Evolutionary conservation across 169 alveolate genomes (phyloP), one percentile per base, ranked within the genome.

Genomic region (Babesia divergens): DNA sequence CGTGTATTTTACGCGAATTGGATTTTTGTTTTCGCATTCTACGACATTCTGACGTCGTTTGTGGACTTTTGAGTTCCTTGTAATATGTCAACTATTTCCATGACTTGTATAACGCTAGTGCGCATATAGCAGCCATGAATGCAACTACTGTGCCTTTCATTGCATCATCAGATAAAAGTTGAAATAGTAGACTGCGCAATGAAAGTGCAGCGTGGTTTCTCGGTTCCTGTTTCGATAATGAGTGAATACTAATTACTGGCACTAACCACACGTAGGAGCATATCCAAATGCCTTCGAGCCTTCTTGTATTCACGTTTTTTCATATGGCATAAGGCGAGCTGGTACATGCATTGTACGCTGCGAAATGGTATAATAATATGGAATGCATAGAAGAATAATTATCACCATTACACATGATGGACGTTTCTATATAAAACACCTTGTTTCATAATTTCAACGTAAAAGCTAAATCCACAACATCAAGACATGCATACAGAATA

Each of bases 251-350:
- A 37, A 76, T 22, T 7, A 69, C 2, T 40, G 34, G 53, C 20
- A 66, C 84, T 70, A 28, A 79, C 92, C 60, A 86, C 40, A 50
- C 86, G 65, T 40, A 86, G 82, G 34, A 86, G 46, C 35, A 82
- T 79, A 52, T 86, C 89, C 82, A 86, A 65, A 64, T 86, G 74
- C 34, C 81, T 69, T 54, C 83, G 69, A 3, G 92, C 90, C 72
- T 76, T 86, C 40, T 74, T 66, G 79, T 82, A 86, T 43, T 79
- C 84, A 55, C 88, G 38, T 44, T 70, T 56, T 58, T 82, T 86
- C 52, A 86, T 86, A 58, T 82, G 88, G 46, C 89, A 83, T 56
- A 86, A 59, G 46, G 92, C 90, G 64, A 86, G 83, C 52, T 86
- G 92, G 66, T 86, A 86, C 76, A 86, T 64, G 31, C 90, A 82